Base-by-base conservation (phyloP, 1,284 basidiomycete genomes). In the Mycena sp. region DNA sequence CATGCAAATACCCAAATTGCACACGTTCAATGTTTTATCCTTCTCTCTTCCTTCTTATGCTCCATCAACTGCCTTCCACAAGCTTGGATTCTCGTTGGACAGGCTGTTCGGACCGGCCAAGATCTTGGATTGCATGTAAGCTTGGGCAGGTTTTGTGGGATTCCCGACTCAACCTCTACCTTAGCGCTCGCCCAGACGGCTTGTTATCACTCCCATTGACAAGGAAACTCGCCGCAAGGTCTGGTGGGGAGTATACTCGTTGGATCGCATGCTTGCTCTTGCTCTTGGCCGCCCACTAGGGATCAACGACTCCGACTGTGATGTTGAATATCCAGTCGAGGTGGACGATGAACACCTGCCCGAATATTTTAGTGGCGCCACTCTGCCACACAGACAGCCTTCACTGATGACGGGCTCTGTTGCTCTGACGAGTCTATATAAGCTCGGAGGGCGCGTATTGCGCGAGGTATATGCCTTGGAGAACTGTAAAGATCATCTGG, bases 31-130 rank as follows among this genome's bases (percentile, higher is more conserved):
- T 92, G 91, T 76, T 90, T 95, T 74, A 86, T 94, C 65, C 83
- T 96, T 58, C 86, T 95, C 81, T 90, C 94, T 37, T 93, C 93
- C 1, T 96, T 95, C 80, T 81, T 96, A 63, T 95, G 93, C 71
- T 92, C 92, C 56, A 86, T 96, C 69, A 96, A 96, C 73, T 94
- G 93, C 71, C 85, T 96, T 63, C 94, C 94, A 1, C 94, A 95
- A 79, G 92, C 93, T 26, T 96, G 94, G 94, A 85, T 96, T 64
- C 82, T 95, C 51, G 87, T 94, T 50, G 94, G 94, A 44, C 94
- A 96, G 75, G 94, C 93, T 28, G 86, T 96, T 45, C 87, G 94
- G 58, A 88, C 88, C 62, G 93, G 91, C 2, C 94, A 96, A 77
- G 94, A 96, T 78, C 82, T 96, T 45, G 94, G 94, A 48, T 83